These are phyloP conservation scores for Medicago arabica DNA, from an alignment of 306 rosid species.

Conservation along the genomic window DNA sequence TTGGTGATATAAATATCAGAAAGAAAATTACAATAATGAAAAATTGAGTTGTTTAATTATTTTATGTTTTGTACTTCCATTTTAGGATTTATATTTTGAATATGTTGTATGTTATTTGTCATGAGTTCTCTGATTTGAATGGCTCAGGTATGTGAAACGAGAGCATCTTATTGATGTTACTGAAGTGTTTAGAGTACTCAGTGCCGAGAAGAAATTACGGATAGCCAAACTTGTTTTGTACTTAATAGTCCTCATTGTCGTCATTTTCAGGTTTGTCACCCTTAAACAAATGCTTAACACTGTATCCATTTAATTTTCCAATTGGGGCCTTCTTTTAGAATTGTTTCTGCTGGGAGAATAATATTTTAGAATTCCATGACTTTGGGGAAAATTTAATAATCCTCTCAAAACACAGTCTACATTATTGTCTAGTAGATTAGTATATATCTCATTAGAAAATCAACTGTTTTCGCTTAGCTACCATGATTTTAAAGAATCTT, in stretches of 20 bases:
- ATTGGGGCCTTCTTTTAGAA: constrained; percentile 49
- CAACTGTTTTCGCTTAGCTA: neutral
- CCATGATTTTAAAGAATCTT: too few species aligned
- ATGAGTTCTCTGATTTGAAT: constrained; percentile 39
- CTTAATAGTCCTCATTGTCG: constrained; percentile 63
- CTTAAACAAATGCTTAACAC: constrained; percentile 23
- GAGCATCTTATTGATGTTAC: constrained; percentile 95
- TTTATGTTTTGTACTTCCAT: constrained; percentile 25
- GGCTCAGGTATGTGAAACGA: constrained; percentile 70
- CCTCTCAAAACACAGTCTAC: constrained; percentile 13
- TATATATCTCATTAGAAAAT: constrained; percentile 28
- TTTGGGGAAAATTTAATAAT: constrained; percentile 29
- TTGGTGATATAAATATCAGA: constrained; percentile 10
- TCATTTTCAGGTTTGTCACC: constrained; percentile 77
- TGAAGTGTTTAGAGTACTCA: constrained; percentile 82
- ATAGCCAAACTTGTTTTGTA: constrained; percentile 75
- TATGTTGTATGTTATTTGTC: constrained; percentile 37
- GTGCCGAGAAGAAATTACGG: constrained; percentile 75
- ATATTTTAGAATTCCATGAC: constrained; percentile 42
- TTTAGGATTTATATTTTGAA: constrained; percentile 9
- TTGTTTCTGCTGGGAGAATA: constrained; percentile 47
- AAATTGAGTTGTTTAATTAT: constrained; percentile 5
- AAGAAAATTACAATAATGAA: constrained; percentile 16
- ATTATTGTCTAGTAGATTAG: neutral
- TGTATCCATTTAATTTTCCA: constrained; percentile 42